Percentiles rank a stretch among this genome's conserved stretches.
phyloP scores from a whole-genome alignment of 2,329 filamentous ascomycete species.

The Mycosphaerella arachidis region DNA sequence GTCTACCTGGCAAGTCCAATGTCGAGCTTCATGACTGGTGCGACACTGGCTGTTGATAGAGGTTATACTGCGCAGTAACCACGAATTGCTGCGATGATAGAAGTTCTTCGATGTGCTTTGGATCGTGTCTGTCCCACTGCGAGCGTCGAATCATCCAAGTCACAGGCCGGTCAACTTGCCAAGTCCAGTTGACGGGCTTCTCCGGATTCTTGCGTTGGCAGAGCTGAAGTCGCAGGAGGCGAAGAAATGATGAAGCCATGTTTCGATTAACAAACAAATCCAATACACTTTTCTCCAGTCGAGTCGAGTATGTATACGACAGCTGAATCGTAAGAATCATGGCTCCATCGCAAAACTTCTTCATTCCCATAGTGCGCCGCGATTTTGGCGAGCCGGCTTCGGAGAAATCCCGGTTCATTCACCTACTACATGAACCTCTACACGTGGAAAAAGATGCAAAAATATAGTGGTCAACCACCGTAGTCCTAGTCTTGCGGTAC shows the following conservation, averaged over 20 bases:
- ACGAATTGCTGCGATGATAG: background rate
- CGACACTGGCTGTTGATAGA: slow-evolving; percentile 18
- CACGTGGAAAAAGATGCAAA: no score
- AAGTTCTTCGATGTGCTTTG: background rate
- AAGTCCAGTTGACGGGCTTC: background rate
- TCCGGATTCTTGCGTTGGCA: background rate
- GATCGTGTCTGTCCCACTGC: background rate
- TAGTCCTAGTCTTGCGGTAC: no score
- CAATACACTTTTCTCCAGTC: no score
- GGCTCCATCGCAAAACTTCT: no score
- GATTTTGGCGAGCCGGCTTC: no score
- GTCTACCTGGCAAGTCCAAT: slow-evolving; percentile 30
- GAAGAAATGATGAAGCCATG: background rate
- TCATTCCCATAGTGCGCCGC: no score
- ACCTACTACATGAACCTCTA: no score
- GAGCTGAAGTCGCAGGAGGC: background rate
- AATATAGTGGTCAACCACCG: no score
- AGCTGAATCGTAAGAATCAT: no score
- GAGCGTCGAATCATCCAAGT: background rate
- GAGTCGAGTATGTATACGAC: no score
- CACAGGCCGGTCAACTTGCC: background rate
- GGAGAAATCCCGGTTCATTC: no score
- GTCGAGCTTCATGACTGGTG: slow-evolving; percentile 26
- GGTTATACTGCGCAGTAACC: slow-evolving; percentile 16
- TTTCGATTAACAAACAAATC: no score